Base-by-base conservation (phyloP, 305 asterid species). In the Fraxinus paxiana region DNA sequence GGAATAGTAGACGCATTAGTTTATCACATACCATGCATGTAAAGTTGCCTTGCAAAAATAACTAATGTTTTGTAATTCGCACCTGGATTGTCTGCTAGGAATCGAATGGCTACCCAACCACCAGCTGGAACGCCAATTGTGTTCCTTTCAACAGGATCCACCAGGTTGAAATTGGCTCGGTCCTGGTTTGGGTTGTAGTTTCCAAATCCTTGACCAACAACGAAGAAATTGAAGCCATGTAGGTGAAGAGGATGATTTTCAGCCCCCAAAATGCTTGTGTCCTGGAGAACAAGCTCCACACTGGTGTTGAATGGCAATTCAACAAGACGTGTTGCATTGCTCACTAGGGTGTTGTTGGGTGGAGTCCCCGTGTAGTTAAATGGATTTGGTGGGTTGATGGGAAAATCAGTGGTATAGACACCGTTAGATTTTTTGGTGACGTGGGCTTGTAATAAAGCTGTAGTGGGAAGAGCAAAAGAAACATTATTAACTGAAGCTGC, bases 61-160 rank as follows among this genome's bases (percentile, higher is more conserved):
- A 69, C 7, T 30, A 69, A 69, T 69, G 20, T 30, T 30, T 28
- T 69, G 38, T 28, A 12, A 7, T 70, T 61, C 78, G 15, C 34
- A 92, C 97, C 97, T 87, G 97, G 97, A 83, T 92, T 92, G 77
- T 91, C 93, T 30, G 95, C 94, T 26, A 83, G 69, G 87, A 91
- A 92, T 18, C 97, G 88, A 74, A 92, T 79, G 78, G 94, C 94
- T 2, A 84, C 85, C 96, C 97, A 92, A 33, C 97, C 97, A 69
- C 92, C 97, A 2, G 91, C 18, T 12, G 97, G 97, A 70, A 92
- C 78, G 0, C 97, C 93, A 28, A 89, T 43, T 0, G 97, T 91
- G 46, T 92, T 92, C 83, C 97, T 91, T 74, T 92, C 95, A 43
- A 90, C 87, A 1, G 97, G 97, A 75, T 92, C 95, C 59, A 86